Evolutionary conservation across 371 early-diverging fungal genomes (phyloP).

Genomic region (Umbelopsis sp.): DNA sequence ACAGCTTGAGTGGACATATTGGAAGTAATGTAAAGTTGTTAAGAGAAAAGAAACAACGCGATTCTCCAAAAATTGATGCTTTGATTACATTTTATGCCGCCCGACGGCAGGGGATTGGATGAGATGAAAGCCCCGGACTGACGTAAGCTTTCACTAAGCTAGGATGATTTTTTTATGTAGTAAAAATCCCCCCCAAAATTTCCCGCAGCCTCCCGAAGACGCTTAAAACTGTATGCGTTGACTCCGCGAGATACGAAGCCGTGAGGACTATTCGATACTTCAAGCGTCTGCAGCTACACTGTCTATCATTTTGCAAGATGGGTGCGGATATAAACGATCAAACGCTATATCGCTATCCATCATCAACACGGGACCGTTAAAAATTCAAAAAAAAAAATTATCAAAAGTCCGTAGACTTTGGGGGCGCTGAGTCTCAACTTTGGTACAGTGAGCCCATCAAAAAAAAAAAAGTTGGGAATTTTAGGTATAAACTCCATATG

Average conservation of each 20-base stretch:
- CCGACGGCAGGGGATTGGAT: conserved; percentile 12
- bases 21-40: conserved; percentile 2
- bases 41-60: conserved; percentile 14
- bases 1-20: conserved; percentile 12
- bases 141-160: conserved; percentile 11
- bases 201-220: conserved; percentile 16
- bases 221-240: neutral
- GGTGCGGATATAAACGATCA: conserved; percentile 5
- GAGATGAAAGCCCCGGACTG: conserved; percentile 19
- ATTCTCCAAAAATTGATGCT: neutral
- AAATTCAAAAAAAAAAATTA: conserved; percentile 18
- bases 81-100: conserved; percentile 13
- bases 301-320: neutral
- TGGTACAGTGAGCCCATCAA: neutral
- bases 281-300: neutral
- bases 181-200: conserved; percentile 6
- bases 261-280: neutral
- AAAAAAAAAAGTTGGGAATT: neutral
- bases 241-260: neutral
- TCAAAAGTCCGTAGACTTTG: conserved; percentile 14
- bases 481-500: neutral
- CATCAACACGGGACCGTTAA: conserved; percentile 10
- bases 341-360: conserved; percentile 15
- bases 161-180: conserved; percentile 10
- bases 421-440: conserved; percentile 3